Conservation (phyloP, 1,139 yeast genomes). For the Yamadazyma taylorii region DNA sequence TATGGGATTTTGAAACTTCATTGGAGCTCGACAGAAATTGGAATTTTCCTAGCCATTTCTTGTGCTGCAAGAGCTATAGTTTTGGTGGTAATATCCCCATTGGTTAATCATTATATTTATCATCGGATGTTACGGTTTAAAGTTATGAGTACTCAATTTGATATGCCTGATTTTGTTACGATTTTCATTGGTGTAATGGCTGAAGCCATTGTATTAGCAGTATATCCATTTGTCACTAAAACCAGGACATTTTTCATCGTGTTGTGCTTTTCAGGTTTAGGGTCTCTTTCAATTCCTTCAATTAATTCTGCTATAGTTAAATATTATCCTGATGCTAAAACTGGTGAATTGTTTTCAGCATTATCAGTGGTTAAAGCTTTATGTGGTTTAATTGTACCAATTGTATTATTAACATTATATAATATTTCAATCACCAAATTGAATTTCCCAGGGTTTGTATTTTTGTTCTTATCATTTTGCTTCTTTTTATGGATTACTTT, state of each 20-base stretch:
- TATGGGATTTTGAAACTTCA: conserved; percentile 57
- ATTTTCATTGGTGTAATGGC: conserved; percentile 23
- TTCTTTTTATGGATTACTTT: conserved; percentile 11
- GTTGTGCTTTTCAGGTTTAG: conserved; percentile 36
- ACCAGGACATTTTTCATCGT: conserved; percentile 14
- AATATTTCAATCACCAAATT: conserved; percentile 20
- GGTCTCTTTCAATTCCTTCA: conserved; percentile 38
- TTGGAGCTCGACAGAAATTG: conserved; percentile 61
- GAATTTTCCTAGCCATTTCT: conserved; percentile 53
- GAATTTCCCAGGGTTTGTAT: conserved; percentile 21
- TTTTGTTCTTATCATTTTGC: conserved; percentile 10
- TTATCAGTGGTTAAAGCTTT: conserved; percentile 34
- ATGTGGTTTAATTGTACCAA: conserved; percentile 26
- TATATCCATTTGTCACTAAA: conserved; percentile 20
- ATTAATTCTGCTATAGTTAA: conserved; percentile 35
- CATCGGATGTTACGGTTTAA: conserved; percentile 30
- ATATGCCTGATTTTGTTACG: conserved; percentile 52
- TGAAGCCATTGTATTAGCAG: conserved; percentile 41
- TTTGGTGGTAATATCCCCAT: conserved; percentile 33
- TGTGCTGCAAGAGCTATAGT: conserved; percentile 44
- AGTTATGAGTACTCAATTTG: conserved; percentile 45
- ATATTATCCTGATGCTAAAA: conserved; percentile 38
- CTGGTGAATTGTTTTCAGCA: conserved; percentile 43
- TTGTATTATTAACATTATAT: conserved; percentile 29
- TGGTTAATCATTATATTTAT: conserved; percentile 29